Conservation (phyloP, 2,329 filamentous ascomycete species). For the Claviceps monticola region DNA sequence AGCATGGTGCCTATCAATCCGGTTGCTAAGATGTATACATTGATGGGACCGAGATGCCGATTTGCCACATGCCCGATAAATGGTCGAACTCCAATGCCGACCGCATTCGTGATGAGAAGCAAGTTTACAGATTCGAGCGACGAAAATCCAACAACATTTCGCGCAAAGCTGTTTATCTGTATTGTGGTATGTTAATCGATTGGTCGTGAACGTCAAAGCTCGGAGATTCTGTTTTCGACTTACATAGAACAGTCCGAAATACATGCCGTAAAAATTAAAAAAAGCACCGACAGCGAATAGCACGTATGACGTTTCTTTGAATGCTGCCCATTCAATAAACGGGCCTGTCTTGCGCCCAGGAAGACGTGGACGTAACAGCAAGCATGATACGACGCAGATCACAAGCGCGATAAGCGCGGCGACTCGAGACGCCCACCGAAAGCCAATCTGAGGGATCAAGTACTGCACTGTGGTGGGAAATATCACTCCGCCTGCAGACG, state of each 20-base stretch:
- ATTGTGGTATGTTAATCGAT: background rate
- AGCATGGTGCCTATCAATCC: conserved; percentile 31
- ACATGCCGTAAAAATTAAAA: conserved; percentile 26
- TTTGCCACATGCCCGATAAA: conserved; percentile 40
- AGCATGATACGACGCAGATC: conserved; percentile 25
- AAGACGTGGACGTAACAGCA: conserved; percentile 30
- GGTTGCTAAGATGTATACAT: conserved; percentile 36
- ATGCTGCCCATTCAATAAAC: conserved; percentile 41
- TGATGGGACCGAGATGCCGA: conserved; percentile 36
- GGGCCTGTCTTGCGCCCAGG: conserved; percentile 34
- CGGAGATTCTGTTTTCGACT: background rate
- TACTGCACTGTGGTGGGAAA: conserved; percentile 44
- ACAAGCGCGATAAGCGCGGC: conserved; percentile 47
- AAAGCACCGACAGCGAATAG: conserved; percentile 37
- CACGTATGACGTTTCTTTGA: conserved; percentile 40
- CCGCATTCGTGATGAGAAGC: conserved; percentile 41
- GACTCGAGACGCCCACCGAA: conserved; percentile 49
- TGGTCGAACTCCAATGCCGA: conserved; percentile 41
- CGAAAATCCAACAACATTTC: conserved; percentile 29
- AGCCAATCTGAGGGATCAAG: conserved; percentile 43
- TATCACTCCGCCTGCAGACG: conserved; percentile 39
- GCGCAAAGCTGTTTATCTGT: conserved; percentile 24
- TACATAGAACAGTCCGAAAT: conserved; percentile 29
- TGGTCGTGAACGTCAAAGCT: background rate
- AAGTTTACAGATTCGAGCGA: conserved; percentile 37